Percentiles rank a stretch among this genome's conserved stretches.
These are phyloP conservation scores for Suillus subaureus DNA, from an alignment of 768 basidiomycete species.

Conservation along the genomic window DNA sequence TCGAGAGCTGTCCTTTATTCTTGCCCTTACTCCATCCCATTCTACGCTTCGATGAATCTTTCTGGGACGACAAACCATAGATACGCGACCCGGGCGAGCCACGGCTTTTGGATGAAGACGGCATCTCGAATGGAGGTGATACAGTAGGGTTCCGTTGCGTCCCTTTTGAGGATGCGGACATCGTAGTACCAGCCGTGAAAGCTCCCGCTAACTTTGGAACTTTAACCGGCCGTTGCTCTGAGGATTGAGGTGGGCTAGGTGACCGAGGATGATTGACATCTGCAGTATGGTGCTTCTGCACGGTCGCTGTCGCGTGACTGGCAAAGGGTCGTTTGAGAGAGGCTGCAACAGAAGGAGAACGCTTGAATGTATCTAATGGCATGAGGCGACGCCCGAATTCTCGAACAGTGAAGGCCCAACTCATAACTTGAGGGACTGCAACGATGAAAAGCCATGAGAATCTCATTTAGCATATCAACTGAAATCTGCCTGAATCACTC, in stretches of 20 bases:
- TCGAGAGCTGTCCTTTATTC: not conserved
- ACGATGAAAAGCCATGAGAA: not conserved
- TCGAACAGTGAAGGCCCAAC: slow-evolving; percentile 47
- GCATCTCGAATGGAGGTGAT: slow-evolving; percentile 30
- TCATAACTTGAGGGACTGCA: slow-evolving; percentile 39
- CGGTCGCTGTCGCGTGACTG: slow-evolving; percentile 37
- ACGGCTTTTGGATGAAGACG: slow-evolving; percentile 26
- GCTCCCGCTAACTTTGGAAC: slow-evolving; percentile 13
- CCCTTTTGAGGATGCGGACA: slow-evolving; percentile 4
- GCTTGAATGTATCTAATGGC: slow-evolving; percentile 50
- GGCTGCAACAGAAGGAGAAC: slow-evolving; percentile 23
- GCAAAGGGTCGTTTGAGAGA: slow-evolving; percentile 50
- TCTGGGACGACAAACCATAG: slow-evolving; percentile 4
- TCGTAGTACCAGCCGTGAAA: slow-evolving; percentile 5
- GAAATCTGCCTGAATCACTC: not conserved
- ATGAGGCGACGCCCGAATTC: slow-evolving; percentile 55
- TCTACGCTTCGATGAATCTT: slow-evolving; percentile 8
- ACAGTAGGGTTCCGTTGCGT: slow-evolving; percentile 19
- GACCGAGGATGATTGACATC: slow-evolving; percentile 18
- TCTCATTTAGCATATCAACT: not conserved
- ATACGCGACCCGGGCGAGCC: slow-evolving; percentile 10
- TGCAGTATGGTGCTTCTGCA: slow-evolving; percentile 26
- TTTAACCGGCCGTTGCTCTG: slow-evolving; percentile 21
- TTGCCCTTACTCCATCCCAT: slow-evolving; percentile 5
- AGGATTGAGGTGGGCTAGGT: slow-evolving; percentile 3